These are phyloP conservation scores for Quercus engelmannii DNA, from an alignment of 306 rosid species.

Conservation along the genomic window DNA sequence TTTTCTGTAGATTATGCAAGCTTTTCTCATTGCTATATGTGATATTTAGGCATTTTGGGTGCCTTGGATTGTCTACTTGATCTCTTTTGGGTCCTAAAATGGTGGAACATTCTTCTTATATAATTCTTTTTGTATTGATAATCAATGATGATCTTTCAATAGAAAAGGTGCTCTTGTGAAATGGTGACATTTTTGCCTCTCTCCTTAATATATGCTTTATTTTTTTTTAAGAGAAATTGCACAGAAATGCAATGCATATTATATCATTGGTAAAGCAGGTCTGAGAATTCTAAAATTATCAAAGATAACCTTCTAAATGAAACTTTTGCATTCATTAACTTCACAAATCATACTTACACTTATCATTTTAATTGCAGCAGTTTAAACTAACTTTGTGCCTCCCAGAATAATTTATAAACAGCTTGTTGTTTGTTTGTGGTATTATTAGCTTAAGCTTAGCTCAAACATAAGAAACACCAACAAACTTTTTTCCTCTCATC, in stretches of 20 bases:
- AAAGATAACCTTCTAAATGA: neutral
- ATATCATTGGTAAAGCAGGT: neutral
- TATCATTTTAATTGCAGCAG: neutral
- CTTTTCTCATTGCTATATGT: neutral
- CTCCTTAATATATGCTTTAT: neutral
- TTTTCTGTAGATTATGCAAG: neutral
- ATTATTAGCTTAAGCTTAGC: slow-evolving; percentile 20
- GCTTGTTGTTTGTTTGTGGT: slow-evolving; percentile 13
- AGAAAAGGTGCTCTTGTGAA: neutral
- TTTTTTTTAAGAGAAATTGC: too few relatives aligned
- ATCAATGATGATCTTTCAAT: neutral
- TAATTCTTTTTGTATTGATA: neutral
- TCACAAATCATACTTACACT: slow-evolving; percentile 5
- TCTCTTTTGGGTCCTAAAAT: neutral
- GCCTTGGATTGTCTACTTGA: neutral
- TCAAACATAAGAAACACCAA: slow-evolving; percentile 17
- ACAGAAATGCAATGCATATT: neutral
- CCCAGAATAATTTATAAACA: slow-evolving; percentile 1
- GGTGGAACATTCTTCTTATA: neutral
- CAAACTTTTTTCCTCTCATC: neutral
- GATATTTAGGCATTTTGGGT: neutral
- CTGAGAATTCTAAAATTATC: neutral
- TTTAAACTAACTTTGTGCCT: neutral
- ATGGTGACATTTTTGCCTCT: neutral
- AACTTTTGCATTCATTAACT: neutral